These are phyloP conservation scores for Fagus crenata DNA, from an alignment of 306 rosid genomes.

Conservation along the genomic window DNA sequence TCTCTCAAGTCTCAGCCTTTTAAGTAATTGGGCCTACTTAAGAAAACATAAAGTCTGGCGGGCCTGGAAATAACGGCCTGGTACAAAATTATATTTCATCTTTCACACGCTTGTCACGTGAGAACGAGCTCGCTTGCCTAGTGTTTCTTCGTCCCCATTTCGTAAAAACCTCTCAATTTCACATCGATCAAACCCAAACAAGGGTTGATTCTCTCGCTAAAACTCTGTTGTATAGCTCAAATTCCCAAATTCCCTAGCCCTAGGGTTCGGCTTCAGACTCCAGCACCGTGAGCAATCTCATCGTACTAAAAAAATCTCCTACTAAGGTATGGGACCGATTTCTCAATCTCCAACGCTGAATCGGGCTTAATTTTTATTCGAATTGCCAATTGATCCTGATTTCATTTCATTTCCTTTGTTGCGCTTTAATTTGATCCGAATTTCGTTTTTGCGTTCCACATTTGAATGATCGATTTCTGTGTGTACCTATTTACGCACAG, in stretches of 20 bases:
- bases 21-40: not conserved
- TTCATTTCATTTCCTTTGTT: not conserved
- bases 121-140: not conserved
- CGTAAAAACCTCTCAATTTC: conserved; percentile 6
- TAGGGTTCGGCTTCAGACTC: not conserved
- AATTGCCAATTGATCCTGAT: conserved; percentile 2
- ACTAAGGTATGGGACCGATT: not conserved
- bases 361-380: not conserved
- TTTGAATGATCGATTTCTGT: not conserved
- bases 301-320: not conserved
- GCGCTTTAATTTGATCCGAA: not conserved
- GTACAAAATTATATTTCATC: too few species aligned
- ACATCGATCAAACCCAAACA: conserved; percentile 6
- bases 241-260: not conserved
- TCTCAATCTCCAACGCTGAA: not conserved
- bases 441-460: not conserved
- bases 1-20: too few species aligned
- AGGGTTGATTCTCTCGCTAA: not conserved
- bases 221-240: too few species aligned
- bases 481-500: not conserved
- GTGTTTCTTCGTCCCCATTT: conserved; percentile 23
- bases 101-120: conserved; percentile 30
- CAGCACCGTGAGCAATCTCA: not conserved
- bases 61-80: not conserved
- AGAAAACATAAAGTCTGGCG: not conserved